Evolutionary conservation across 345 rosid species (phyloP).

Genomic region (Geranium brycei): DNA sequence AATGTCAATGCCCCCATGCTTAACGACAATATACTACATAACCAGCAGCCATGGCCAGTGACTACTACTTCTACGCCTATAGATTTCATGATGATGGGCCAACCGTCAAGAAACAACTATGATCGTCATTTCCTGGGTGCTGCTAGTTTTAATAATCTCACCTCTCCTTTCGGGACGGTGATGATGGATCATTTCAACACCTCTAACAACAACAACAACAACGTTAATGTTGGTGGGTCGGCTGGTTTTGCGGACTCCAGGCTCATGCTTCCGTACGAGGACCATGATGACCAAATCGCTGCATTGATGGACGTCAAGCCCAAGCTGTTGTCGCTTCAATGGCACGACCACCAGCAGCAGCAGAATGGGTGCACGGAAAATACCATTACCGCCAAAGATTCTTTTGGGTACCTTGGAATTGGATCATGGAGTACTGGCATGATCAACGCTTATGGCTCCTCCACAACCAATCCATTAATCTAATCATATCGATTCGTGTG

Average conservation of each 20-base stretch:
- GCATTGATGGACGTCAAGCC: slow-evolving; percentile 52
- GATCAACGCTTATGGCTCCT: slow-evolving; percentile 38
- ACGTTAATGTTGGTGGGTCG: too few species aligned
- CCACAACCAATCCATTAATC: slow-evolving; percentile 38
- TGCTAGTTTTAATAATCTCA: slow-evolving; percentile 23
- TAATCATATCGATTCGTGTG: too few species aligned
- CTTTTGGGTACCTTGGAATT: slow-evolving; percentile 28
- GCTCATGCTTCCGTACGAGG: slow-evolving; percentile 45
- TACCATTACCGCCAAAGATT: slow-evolving; percentile 4
- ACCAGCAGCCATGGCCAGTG: background rate
- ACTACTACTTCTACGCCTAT: slow-evolving; percentile 10
- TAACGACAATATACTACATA: background rate
- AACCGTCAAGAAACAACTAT: slow-evolving; percentile 30
- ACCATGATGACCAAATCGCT: slow-evolving; percentile 1
- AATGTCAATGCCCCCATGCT: background rate
- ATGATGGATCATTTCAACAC: slow-evolving; percentile 12
- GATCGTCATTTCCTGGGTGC: slow-evolving; percentile 17
- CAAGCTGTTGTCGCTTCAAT: slow-evolving; percentile 58
- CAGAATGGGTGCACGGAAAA: slow-evolving; percentile 39
- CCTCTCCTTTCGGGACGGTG: slow-evolving; percentile 32
- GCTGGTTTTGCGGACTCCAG: slow-evolving; percentile 40
- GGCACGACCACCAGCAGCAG: slow-evolving; percentile 52
- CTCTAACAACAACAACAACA: too few species aligned
- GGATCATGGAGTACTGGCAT: slow-evolving; percentile 39
- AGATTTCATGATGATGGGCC: slow-evolving; percentile 13